Evolutionary conservation across 805 yeast genomes (phyloP), one percentile per base, ranked within the genome.

Genomic region (Jamesozyma lodderae): DNA sequence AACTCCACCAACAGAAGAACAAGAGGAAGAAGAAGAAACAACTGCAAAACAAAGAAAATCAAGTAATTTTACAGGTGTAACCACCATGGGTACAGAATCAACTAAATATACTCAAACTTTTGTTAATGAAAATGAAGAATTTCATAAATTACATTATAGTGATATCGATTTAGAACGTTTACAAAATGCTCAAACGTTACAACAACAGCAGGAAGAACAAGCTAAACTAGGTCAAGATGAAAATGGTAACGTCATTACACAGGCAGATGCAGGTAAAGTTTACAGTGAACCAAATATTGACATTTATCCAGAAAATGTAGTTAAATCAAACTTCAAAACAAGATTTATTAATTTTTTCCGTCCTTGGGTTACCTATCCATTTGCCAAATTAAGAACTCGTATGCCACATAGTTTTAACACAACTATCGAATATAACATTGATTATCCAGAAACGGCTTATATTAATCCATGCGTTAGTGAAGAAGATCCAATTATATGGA

Each of bases 401-500:
- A 42, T 66, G 34, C 70, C 70, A n/a, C 50, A 42, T 29, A 47
- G 44, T 19, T 59, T 53, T 41, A 64, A 66, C 42, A 43, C 55
- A 4, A 47, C 59, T 3, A 51, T 64, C 18, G 52, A 46, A 15
- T 66, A 66, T 40, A 48, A 53, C 28, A 41, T 52, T 7, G 60
- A 51, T 15, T 64, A 55, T 33, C 36, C 56, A 29, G 54, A 56
- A 5, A 38, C 51, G 6, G 63, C 68, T 1, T 57, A 53, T 42
- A 48, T 52, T 13, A 56, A 55, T 22, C 59, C 62, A 15, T 43
- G 46, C 31, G 59, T 57, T 10, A 42, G 43, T 14, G 58, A 52
- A 31, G 44, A 46, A 21, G 57, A 48, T 27, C 84, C 86, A 22
- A 70, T 71, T 40, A 64, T 81, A 35, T 83, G 94, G 94, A 64